Base-by-base conservation (phyloP, 2,329 filamentous ascomycete genomes). In the Calonectria montana region DNA sequence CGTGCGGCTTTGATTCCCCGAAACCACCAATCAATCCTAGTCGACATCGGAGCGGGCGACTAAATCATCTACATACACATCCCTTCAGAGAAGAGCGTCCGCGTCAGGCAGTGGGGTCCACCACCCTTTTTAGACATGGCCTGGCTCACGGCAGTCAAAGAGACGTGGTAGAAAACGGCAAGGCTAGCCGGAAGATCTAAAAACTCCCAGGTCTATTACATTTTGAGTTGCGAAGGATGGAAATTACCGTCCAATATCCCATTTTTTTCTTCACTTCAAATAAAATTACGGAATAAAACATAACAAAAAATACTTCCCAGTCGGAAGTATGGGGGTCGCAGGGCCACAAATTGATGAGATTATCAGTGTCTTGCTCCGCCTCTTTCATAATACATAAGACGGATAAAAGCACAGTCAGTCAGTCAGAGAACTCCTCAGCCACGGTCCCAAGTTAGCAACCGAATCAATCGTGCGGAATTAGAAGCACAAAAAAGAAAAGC, bases 381-480 rank as follows among this genome's bases (percentile, higher is more conserved):
- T 41, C 31, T n/a, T 23, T 59, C 31, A 39, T 15, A 35, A 35
- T n/a, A n/a, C n/a, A n/a, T 35, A 39, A 59, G 53, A 59, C 31
- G 35, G 21, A 10, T 21, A 21, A 2, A 31, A 35, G n/a, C 13
- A 59, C 53, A 59, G 53, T 39, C 53, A 50, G 47, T 50, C 50
- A 35, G 53, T 59, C 53, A 59, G 15, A 39, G 15, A 35, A 37
- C n/a, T 25, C 53, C 53, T 59, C 53, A 59, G 53, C 53, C 53
- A 59, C 35, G 15, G 7, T 59, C 53, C 53, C 53, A 59, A 59
- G 53, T 59, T 59, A 59, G 53, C 39, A 59, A 59, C 35, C 25
- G 13, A 37, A 7, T 21, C 53, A 15, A 37, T 18, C 35, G 35
- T 21, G 21, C 25, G 13, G 29, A 59, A 25, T 18, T 59, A 8